Evolutionary conservation across 495 filamentous ascomycete genomes (phyloP).

Genomic region (Poronia punctata): DNA sequence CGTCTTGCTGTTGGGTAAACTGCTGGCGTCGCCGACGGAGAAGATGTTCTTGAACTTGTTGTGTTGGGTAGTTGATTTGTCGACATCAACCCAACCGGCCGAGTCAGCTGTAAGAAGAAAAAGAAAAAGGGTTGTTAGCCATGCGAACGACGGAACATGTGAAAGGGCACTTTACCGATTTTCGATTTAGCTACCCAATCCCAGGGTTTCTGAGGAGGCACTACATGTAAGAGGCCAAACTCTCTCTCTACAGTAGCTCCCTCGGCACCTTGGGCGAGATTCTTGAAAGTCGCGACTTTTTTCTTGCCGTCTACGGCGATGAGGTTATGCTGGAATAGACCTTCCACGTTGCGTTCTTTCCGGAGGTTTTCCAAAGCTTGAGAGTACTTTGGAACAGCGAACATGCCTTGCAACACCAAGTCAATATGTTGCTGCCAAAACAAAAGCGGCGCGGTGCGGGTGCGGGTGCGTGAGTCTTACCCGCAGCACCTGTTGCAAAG

Average conservation of each 20-base stretch:
- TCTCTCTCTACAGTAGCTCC: constrained; percentile 37
- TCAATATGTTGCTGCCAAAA: no score
- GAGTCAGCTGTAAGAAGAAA: constrained; percentile 38
- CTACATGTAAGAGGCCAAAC: constrained; percentile 51
- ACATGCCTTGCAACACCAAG: no score
- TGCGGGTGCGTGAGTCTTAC: no score
- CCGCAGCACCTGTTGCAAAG: constrained; percentile 55
- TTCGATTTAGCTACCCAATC: constrained; percentile 26
- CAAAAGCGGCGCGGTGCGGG: no score
- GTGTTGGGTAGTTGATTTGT: constrained; percentile 53
- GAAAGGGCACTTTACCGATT: constrained; percentile 14
- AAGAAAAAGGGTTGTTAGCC: constrained; percentile 12
- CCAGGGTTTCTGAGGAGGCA: constrained; percentile 25
- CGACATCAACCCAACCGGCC: constrained; percentile 58
- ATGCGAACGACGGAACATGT: not conserved
- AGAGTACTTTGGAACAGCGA: constrained; percentile 63
- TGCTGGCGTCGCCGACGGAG: constrained; percentile 62
- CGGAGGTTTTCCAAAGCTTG: constrained; percentile 54
- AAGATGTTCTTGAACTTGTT: constrained; percentile 59
- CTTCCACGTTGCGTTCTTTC: constrained; percentile 56
- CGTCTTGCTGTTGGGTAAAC: constrained; percentile 61
- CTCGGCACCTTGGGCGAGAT: constrained; percentile 15
- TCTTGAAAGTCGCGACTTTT: constrained; percentile 26
- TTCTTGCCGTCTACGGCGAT: constrained; percentile 46
- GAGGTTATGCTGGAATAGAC: constrained; percentile 60